Evolutionary conservation across 306 rosid genomes (phyloP), one percentile per base, ranked within the genome.

Genomic region (Psophocarpus tetragonolobus): DNA sequence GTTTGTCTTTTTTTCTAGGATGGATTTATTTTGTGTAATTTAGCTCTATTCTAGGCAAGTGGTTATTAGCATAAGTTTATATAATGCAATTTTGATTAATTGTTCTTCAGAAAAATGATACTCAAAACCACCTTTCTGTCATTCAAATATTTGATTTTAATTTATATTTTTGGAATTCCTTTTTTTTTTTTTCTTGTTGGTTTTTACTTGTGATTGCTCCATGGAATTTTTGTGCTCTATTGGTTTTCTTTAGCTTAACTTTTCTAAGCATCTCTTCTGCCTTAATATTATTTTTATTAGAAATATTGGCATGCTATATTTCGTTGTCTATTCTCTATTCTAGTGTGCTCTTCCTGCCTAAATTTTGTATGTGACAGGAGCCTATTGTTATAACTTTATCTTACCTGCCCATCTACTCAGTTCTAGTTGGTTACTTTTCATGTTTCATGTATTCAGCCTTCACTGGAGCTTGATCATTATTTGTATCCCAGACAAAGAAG

Each of bases 391-490:
- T 57, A 41, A 41, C 51, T 64, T 44, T 14, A 45, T 65, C 3
- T 76, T 42, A 62, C 69, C 51, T 29, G 9, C 12, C 8, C 20
- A 24, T 45, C 33, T 48, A 24, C 38, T 75, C 68, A 39, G 73
- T 26, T 57, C 30, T 72, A 74, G 27, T 48, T 81, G 81, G 51
- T 78, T 75, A 62, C 83, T 69, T 72, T 15, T 78, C 84, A 58
- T 86, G 56, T 85, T 84, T 70, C 14, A 27, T 74, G 20, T 67
- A 38, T 82, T 47, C 89, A 95, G 99, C 75, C 82, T 81, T 58
- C 99, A 95, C 50, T 95, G 99, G 99, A 95, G 99, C 90, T 88
- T 95, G 86, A 92, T 84, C 80, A 95, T 95, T 79, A 90, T 95
- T 42, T 92, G 99, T 76, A 83, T 87, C 69, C 99, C 99, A 17